These are phyloP conservation scores for Phyllosticta paracitricarpa DNA, from an alignment of 2,329 filamentous ascomycete species.

Conservation along the genomic window DNA sequence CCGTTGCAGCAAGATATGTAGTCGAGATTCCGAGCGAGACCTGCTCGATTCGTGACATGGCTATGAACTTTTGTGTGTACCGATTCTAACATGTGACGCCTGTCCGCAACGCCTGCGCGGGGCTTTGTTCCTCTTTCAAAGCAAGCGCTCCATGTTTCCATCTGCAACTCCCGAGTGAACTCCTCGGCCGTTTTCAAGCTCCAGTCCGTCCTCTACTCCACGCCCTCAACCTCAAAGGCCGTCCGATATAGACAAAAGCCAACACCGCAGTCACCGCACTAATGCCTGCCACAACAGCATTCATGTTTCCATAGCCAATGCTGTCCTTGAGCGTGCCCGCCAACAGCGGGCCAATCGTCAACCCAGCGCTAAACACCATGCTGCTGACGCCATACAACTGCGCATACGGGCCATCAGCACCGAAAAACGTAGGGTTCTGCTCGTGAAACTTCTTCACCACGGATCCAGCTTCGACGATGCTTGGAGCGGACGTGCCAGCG, in stretches of 20 bases:
- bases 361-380: constrained; percentile 50
- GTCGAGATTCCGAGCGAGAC: too few species aligned
- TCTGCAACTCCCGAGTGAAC: neutral
- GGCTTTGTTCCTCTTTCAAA: too few species aligned
- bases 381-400: constrained; percentile 56
- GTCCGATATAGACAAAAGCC: constrained; percentile 22
- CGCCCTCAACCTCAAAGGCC: neutral
- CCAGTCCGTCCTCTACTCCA: neutral
- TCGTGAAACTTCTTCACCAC: constrained; percentile 47
- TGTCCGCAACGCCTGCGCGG: too few species aligned
- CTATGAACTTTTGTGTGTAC: too few species aligned
- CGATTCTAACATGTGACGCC: too few species aligned
- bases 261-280: constrained; percentile 26
- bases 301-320: constrained; percentile 51
- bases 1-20: too few species aligned
- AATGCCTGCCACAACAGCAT: constrained; percentile 38
- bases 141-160: neutral
- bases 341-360: constrained; percentile 50
- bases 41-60: too few species aligned
- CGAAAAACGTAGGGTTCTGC: constrained; percentile 46
- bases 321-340: constrained; percentile 42
- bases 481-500: constrained; percentile 43
- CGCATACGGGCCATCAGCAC: constrained; percentile 48
- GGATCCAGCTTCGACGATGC: constrained; percentile 48
- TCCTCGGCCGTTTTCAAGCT: neutral